Conservation (phyloP, 202 grass and related monocot genomes). For the Hordeum pubiflorum region DNA sequence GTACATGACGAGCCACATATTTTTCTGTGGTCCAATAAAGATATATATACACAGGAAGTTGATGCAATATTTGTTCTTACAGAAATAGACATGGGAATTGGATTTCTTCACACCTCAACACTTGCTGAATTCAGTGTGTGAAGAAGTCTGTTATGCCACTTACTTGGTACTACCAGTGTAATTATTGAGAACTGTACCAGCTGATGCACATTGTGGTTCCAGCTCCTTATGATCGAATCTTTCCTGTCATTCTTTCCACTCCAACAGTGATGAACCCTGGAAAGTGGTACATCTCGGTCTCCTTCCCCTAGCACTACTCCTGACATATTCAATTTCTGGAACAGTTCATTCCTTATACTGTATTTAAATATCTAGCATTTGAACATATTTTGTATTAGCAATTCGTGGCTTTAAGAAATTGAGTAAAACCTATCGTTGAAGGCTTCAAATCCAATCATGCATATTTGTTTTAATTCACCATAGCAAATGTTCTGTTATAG, state of each 20-base stretch:
- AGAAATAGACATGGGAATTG: slow-evolving; percentile 11
- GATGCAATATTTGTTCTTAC: background rate
- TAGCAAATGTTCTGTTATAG: background rate
- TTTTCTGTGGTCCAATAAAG: background rate
- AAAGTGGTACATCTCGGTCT: slow-evolving; percentile 21
- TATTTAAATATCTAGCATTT: slow-evolving; percentile 1
- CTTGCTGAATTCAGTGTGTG: background rate
- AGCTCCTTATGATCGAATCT: slow-evolving; percentile 12
- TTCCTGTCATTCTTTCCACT: slow-evolving; percentile 23
- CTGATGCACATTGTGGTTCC: slow-evolving; percentile 19
- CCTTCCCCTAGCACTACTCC: slow-evolving; percentile 7
- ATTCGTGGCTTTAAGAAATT: background rate
- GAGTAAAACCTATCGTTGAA: background rate
- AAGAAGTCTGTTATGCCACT: background rate
- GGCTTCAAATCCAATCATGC: background rate
- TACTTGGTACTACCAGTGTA: background rate
- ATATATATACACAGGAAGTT: background rate
- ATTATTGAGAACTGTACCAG: background rate
- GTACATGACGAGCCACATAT: slow-evolving; percentile 13
- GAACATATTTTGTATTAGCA: background rate
- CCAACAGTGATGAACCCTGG: slow-evolving; percentile 15
- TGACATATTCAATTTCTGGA: slow-evolving; percentile 5
- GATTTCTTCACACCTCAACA: slow-evolving; percentile 14
- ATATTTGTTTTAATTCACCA: background rate
- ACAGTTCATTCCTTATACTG: background rate